Conservation (phyloP, 2,329 filamentous ascomycete species). For the Colletotrichum cordylinicola region DNA sequence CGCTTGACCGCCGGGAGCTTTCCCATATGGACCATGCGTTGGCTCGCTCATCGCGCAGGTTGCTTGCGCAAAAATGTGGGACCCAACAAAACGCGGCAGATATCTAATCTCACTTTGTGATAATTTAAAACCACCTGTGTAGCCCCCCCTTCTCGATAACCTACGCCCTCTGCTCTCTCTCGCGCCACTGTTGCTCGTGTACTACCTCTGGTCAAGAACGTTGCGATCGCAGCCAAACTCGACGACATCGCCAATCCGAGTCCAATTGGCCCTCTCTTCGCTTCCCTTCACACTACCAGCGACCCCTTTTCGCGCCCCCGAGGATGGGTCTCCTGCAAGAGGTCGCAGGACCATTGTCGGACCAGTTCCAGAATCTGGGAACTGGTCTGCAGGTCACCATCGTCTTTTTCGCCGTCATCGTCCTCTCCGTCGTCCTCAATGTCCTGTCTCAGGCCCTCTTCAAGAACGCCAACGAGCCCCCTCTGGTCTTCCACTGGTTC, state of each 20-base stretch:
- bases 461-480: slow-evolving; percentile 82
- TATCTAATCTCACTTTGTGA: slow-evolving; percentile 19
- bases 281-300: not conserved
- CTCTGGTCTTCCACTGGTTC: slow-evolving; percentile 81
- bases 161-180: not conserved
- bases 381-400: slow-evolving; percentile 53
- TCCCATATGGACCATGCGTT: not conserved
- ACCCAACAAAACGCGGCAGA: slow-evolving; percentile 20
- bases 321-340: slow-evolving; percentile 64
- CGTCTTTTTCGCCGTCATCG: slow-evolving; percentile 48
- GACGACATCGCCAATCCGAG: not conserved
- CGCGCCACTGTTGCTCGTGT: slow-evolving; percentile 1
- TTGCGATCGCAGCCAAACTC: not conserved
- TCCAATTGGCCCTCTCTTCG: not conserved
- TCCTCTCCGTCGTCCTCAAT: slow-evolving; percentile 74
- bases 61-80: slow-evolving; percentile 13
- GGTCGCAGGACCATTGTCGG: slow-evolving; percentile 53
- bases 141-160: slow-evolving; percentile 4
- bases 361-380: slow-evolving; percentile 55
- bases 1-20: slow-evolving; percentile 13
- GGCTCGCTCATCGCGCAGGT: not conserved
- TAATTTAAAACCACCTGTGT: slow-evolving; percentile 19
- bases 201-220: not conserved
- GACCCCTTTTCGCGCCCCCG: slow-evolving; percentile 20
- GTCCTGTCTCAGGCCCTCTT: slow-evolving; percentile 80